These are phyloP conservation scores for Salinomyces thailandicus DNA, from an alignment of 2,329 filamentous ascomycete genomes.

Conservation along the genomic window DNA sequence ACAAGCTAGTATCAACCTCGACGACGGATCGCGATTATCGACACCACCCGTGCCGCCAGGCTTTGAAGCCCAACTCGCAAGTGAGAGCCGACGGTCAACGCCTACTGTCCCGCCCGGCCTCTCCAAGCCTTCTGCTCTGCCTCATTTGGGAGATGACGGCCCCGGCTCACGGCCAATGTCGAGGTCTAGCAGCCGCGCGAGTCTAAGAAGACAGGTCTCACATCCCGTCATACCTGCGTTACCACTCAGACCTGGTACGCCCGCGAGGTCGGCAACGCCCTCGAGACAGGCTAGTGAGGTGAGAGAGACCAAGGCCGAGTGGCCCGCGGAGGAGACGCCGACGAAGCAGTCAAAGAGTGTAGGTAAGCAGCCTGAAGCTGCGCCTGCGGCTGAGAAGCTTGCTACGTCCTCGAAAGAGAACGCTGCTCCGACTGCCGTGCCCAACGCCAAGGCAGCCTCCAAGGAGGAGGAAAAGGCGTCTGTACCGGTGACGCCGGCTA, in stretches of 20 bases:
- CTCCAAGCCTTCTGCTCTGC: conserved; percentile 8
- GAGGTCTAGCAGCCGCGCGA: conserved; percentile 26
- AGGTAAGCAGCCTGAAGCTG: background rate
- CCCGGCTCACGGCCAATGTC: conserved; percentile 15
- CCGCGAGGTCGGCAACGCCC: conserved; percentile 19
- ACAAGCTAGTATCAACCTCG: conserved; percentile 19
- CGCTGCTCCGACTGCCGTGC: background rate
- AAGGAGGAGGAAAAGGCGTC: background rate
- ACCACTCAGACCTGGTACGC: conserved; percentile 31
- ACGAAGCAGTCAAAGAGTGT: conserved; percentile 10
- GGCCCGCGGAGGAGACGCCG: conserved; percentile 9
- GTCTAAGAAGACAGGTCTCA: conserved; percentile 19
- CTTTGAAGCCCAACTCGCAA: conserved; percentile 22
- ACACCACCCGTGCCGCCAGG: conserved; percentile 28
- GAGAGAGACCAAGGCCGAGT: conserved; percentile 10
- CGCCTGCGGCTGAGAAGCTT: background rate
- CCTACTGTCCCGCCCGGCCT: conserved; percentile 39
- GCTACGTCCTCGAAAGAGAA: too few species aligned
- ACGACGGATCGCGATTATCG: conserved; percentile 19
- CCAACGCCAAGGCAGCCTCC: background rate
- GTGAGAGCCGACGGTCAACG: conserved; percentile 32
- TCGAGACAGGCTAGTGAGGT: conserved; percentile 2
- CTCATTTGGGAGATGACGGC: conserved; percentile 9
- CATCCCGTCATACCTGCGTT: conserved; percentile 29
- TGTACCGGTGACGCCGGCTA: conserved; percentile 5